These are phyloP conservation scores for Verticillium dahliae DNA, from an alignment of 2,329 filamentous ascomycete species.

Conservation along the genomic window DNA sequence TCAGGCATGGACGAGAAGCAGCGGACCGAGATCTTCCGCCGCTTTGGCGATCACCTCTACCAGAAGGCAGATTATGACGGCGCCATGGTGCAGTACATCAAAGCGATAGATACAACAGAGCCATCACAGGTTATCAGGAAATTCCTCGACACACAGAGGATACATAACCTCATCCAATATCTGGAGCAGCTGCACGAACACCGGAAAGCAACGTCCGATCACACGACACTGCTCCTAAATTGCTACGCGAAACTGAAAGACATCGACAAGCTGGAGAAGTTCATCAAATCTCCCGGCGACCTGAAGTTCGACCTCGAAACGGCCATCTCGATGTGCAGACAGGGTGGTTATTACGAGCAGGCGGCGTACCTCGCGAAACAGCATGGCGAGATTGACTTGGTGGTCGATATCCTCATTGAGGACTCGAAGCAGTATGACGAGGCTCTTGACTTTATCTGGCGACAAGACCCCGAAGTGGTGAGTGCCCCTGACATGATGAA, in stretches of 20 bases:
- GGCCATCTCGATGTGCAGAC: constrained; percentile 93
- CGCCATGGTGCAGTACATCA: constrained; percentile 98
- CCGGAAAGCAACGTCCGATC: constrained; percentile 86
- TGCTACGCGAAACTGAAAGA: constrained; percentile 98
- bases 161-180: constrained; percentile 96
- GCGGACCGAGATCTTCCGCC: constrained; percentile 86
- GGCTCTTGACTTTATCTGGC: constrained; percentile 86
- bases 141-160: constrained; percentile 94
- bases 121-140: constrained; percentile 95
- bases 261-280: constrained; percentile 89
- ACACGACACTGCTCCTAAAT: constrained; percentile 89
- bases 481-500: constrained; percentile 20
- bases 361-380: constrained; percentile 92
- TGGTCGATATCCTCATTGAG: constrained; percentile 93
- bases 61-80: constrained; percentile 94
- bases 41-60: constrained; percentile 90
- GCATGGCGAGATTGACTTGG: constrained; percentile 86
- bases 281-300: constrained; percentile 92
- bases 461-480: constrained; percentile 71
- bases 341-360: constrained; percentile 95
- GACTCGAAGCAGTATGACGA: constrained; percentile 87
- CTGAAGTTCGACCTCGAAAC: constrained; percentile 96
- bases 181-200: constrained; percentile 94
- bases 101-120: constrained; percentile 92
- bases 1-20: constrained; percentile 72